Conservation (phyloP, 176 grass and related monocot species). For the Hsuehochloa calcarea region DNA sequence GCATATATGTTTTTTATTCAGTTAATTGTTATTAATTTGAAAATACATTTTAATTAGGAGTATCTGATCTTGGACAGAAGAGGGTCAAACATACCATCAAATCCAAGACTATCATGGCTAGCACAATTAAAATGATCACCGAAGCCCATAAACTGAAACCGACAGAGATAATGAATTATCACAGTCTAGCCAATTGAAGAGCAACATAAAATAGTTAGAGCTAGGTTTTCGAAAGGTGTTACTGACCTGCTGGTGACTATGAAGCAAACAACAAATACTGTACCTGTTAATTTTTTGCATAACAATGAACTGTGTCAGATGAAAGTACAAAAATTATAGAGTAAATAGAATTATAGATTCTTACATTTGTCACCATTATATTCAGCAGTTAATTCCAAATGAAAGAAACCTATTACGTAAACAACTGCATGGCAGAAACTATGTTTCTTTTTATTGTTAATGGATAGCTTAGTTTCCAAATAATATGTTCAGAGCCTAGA, state of each 20-base stretch:
- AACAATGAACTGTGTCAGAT: constrained; percentile 27
- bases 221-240: constrained; percentile 16
- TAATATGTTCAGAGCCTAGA: neutral
- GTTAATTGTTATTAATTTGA: neutral
- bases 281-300: constrained; percentile 51
- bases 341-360: neutral
- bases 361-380: constrained; percentile 1
- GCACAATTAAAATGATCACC: constrained; percentile 67
- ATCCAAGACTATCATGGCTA: constrained; percentile 87
- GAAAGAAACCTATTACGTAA: neutral
- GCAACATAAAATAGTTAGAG: constrained; percentile 14
- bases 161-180: constrained; percentile 30
- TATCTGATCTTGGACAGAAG: neutral
- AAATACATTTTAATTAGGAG: constrained; percentile 20
- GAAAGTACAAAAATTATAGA: neutral
- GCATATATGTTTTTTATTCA: neutral
- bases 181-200: constrained; percentile 26
- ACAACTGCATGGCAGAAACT: neutral
- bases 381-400: neutral
- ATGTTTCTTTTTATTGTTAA: neutral
- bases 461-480: neutral
- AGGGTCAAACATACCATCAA: constrained; percentile 71
- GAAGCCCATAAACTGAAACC: constrained; percentile 90
- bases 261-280: constrained; percentile 86
- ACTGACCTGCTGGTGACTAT: constrained; percentile 76